Conservation (phyloP, 2,329 filamentous ascomycete genomes). For the Dendryphion nanum region DNA sequence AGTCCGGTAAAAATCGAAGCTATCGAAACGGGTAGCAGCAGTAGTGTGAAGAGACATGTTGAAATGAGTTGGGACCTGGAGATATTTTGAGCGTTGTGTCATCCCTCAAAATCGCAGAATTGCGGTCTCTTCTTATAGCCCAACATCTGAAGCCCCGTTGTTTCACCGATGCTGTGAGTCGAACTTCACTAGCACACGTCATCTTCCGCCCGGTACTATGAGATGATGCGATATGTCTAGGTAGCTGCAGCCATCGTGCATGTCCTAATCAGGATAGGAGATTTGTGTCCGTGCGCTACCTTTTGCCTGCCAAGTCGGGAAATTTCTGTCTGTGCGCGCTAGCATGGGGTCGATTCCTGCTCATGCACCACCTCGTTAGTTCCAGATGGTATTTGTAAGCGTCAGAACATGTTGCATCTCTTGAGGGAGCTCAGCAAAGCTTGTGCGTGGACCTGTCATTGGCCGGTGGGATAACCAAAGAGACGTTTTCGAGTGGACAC, state of each 20-base stretch:
- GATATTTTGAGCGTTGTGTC: neutral
- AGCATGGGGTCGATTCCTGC: neutral
- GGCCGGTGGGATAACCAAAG: too few species aligned
- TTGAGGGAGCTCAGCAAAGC: too few species aligned
- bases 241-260: neutral
- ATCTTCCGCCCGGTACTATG: neutral
- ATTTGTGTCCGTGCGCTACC: neutral
- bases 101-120: neutral
- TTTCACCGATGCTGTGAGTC: neutral
- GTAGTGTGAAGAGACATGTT: conserved; percentile 11
- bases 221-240: neutral
- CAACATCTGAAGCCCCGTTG: neutral
- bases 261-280: conserved; percentile 1
- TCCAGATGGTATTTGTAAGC: neutral
- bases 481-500: too few species aligned
- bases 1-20: conserved; percentile 41
- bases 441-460: too few species aligned
- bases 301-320: neutral
- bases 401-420: too few species aligned
- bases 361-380: neutral
- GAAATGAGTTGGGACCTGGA: conserved; percentile 1
- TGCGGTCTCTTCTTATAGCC: neutral
- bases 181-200: neutral
- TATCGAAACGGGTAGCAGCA: conserved; percentile 30
- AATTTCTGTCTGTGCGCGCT: conserved; percentile 1